Evolutionary conservation across 768 basidiomycete species (phyloP).

Genomic region (Dacryopinax spathularia): DNA sequence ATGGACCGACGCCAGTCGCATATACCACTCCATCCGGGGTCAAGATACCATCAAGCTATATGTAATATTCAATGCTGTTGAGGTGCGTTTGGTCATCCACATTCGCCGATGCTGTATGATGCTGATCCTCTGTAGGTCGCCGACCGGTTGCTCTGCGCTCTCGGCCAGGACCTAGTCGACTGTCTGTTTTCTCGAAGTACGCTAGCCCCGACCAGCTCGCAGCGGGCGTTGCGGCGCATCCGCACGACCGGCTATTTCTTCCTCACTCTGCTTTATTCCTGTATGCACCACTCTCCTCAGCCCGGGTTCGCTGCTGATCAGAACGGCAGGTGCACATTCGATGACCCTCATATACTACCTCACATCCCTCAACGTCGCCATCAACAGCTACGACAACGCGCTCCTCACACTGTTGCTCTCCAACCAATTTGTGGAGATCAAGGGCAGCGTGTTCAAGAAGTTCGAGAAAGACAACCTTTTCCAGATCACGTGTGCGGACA

Average conservation of each 20-base stretch:
- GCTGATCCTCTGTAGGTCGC: constrained; percentile 51
- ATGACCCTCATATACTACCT: constrained; percentile 95
- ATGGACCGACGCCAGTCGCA: constrained; percentile 89
- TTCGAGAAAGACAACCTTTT: constrained; percentile 98
- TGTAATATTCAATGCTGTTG: constrained; percentile 96
- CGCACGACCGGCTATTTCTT: constrained; percentile 73
- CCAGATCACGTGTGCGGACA: constrained; percentile 97
- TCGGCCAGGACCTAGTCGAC: constrained; percentile 94
- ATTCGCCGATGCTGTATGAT: no score
- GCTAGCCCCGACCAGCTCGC: constrained; percentile 48
- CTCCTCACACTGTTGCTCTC: constrained; percentile 86
- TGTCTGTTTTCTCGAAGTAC: constrained; percentile 84
- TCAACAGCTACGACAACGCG: constrained; percentile 95
- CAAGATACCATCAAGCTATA: constrained; percentile 98
- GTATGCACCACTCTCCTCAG: constrained; percentile 33
- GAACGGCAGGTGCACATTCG: constrained; percentile 59
- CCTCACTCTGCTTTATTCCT: constrained; percentile 67
- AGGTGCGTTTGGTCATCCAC: constrained; percentile 44
- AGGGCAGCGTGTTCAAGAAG: constrained; percentile 97
- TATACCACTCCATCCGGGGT: constrained; percentile 93
- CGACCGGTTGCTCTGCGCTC: constrained; percentile 84
- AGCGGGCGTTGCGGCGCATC: constrained; percentile 43
- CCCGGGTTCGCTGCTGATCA: not conserved
- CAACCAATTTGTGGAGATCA: constrained; percentile 99
- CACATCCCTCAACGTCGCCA: constrained; percentile 87